These are phyloP conservation scores for Sclerotinia trifoliorum DNA, from an alignment of 2,329 filamentous ascomycete genomes.

Conservation along the genomic window DNA sequence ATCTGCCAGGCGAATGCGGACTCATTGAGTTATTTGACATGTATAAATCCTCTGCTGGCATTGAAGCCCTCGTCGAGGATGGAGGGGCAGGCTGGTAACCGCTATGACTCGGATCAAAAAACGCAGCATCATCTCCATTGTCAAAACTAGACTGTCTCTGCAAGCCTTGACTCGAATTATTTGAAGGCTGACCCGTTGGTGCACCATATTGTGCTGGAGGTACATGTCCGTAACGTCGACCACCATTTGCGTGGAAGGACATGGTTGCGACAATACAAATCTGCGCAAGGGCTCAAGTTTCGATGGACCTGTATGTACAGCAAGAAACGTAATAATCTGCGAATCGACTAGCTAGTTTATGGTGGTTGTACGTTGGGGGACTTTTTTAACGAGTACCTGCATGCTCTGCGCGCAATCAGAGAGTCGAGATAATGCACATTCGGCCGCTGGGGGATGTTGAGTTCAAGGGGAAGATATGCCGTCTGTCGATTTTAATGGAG, in stretches of 20 bases:
- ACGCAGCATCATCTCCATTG: constrained; percentile 67
- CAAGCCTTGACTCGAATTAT: constrained; percentile 42
- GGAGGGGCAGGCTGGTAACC: constrained; percentile 38
- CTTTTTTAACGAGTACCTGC: background rate
- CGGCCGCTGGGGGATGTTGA: constrained; percentile 17
- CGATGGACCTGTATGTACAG: background rate
- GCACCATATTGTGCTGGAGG: constrained; percentile 62
- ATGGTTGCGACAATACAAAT: constrained; percentile 42
- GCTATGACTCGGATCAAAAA: constrained; percentile 44
- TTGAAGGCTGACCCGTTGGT: constrained; percentile 41
- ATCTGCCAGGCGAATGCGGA: constrained; percentile 34
- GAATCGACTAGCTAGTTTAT: constrained; percentile 15
- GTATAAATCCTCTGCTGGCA: constrained; percentile 61
- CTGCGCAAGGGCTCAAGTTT: background rate
- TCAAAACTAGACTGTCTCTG: constrained; percentile 69
- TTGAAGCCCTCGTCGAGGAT: constrained; percentile 33
- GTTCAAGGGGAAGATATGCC: background rate
- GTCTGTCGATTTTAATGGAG: background rate
- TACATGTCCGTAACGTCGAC: constrained; percentile 64
- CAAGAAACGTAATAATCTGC: background rate
- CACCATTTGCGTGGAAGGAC: constrained; percentile 61
- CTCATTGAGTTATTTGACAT: constrained; percentile 42
- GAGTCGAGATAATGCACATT: constrained; percentile 27
- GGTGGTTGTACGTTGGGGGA: background rate
- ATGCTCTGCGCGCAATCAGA: constrained; percentile 14